Percentiles rank a stretch among this genome's conserved stretches.
These are phyloP conservation scores for Moringa oleifera DNA, from an alignment of 345 rosid genomes.

Conservation along the genomic window DNA sequence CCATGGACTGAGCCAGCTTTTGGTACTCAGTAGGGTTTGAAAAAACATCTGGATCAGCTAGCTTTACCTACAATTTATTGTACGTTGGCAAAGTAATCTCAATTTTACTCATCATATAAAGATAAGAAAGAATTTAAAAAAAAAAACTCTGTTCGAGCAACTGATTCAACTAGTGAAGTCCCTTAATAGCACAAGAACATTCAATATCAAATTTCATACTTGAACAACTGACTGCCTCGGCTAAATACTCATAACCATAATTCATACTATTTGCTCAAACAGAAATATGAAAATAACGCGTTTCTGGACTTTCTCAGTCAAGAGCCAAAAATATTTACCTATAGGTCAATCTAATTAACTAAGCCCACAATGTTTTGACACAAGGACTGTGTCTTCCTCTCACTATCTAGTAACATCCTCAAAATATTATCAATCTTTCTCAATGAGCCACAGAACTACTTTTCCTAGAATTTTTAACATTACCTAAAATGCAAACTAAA, in stretches of 20 bases:
- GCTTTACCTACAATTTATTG: slow-evolving; percentile 48
- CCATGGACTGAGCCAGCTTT: slow-evolving; percentile 77
- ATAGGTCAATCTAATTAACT: no score
- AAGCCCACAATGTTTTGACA: not conserved
- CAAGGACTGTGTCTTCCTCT: not conserved
- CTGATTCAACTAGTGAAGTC: not conserved
- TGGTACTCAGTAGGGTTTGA: slow-evolving; percentile 78
- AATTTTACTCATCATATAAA: not conserved
- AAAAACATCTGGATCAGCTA: slow-evolving; percentile 87
- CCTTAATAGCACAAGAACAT: not conserved
- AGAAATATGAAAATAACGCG: not conserved
- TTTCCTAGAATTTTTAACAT: not conserved
- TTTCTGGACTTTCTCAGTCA: not conserved
- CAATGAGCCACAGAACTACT: not conserved
- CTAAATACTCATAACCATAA: no score
- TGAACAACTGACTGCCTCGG: not conserved
- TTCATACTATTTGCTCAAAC: not conserved
- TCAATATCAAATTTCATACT: not conserved
- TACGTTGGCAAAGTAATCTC: slow-evolving; percentile 5
- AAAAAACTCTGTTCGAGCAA: not conserved
- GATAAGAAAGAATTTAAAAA: no score
- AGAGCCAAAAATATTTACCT: not conserved
- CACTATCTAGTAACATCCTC: not conserved
- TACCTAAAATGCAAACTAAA: not conserved
- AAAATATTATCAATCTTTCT: not conserved